Conservation (phyloP, 305 asterid genomes). For the Fraxinus xanthoxyloides region DNA sequence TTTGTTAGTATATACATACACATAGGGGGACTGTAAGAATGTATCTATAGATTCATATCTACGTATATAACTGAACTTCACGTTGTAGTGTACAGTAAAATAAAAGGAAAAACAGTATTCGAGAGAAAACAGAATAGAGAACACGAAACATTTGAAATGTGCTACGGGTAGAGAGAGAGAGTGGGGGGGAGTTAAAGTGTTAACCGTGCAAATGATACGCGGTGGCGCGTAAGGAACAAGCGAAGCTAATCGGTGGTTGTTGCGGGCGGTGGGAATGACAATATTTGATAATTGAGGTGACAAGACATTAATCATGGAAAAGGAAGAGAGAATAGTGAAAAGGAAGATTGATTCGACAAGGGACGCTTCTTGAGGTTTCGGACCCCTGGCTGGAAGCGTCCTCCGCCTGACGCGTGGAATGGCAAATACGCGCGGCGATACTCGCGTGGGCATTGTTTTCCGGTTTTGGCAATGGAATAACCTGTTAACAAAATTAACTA, state of each 20-base stretch:
- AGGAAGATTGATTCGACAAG: not conserved
- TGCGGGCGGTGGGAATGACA: not conserved
- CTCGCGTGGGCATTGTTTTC: not conserved
- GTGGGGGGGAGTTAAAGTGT: not conserved
- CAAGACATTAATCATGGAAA: not conserved
- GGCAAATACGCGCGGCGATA: not conserved
- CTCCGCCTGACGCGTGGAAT: not conserved
- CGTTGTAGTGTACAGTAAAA: not conserved
- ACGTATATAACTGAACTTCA: not conserved
- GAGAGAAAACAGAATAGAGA: not conserved
- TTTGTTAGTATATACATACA: conserved; percentile 10
- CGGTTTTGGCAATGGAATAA: not conserved
- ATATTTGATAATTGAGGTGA: not conserved
- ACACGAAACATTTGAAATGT: not conserved
- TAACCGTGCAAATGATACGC: not conserved
- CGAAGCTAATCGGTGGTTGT: not conserved
- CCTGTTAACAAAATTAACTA: not conserved
- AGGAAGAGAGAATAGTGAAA: conserved; percentile 3
- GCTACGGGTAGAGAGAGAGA: not conserved
- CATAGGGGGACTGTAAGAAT: not conserved
- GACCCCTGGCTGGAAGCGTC: not conserved
- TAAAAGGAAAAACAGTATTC: not conserved
- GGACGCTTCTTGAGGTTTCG: not conserved
- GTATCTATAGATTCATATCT: conserved; percentile 25
- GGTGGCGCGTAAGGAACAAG: not conserved